A percentile compares a stretch with the other conserved stretches of the same genome.
Evolutionary conservation across 192 early-diverging fungal genomes (phyloP).

Genomic region (Geranomyces michiganensis): DNA sequence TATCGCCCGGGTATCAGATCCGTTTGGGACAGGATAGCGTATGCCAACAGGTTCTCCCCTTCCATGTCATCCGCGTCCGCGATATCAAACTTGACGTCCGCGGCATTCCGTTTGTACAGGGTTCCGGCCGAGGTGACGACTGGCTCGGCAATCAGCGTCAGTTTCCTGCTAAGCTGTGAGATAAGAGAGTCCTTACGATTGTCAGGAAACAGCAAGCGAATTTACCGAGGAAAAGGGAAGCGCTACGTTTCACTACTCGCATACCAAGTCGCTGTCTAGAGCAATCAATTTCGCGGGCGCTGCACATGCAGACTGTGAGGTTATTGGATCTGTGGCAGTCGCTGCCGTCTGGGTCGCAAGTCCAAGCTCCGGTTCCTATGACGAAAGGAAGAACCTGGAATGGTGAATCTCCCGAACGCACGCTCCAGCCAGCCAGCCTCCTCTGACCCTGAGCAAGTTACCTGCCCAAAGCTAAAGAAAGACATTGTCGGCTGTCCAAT

Average conservation of each 20-base stretch:
- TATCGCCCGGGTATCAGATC: slow-evolving; percentile 91
- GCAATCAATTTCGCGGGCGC: too few relatives aligned
- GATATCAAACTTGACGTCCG: slow-evolving; percentile 82
- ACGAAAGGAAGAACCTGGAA: neutral
- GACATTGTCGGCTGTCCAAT: neutral
- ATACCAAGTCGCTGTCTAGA: too few relatives aligned
- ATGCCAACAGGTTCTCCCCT: neutral
- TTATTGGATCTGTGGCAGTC: too few relatives aligned
- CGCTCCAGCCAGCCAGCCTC: neutral
- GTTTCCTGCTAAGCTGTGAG: slow-evolving; percentile 1
- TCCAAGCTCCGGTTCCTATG: neutral
- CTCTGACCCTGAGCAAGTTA: neutral
- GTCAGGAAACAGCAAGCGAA: neutral
- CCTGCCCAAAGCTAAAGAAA: slow-evolving; percentile 5
- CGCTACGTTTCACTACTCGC: too few relatives aligned
- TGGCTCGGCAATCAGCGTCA: slow-evolving; percentile 2
- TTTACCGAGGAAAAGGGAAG: neutral
- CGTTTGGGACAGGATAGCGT: slow-evolving; percentile 34
- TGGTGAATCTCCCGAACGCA: neutral
- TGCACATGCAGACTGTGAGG: too few relatives aligned
- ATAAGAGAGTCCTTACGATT: neutral
- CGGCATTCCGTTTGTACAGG: slow-evolving; percentile 36
- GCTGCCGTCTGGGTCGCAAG: too few relatives aligned
- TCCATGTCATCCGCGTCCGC: slow-evolving; percentile 71
- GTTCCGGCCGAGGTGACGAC: neutral